Conservation (phyloP, 768 basidiomycete species). For the Mycena rebaudengoi region DNA sequence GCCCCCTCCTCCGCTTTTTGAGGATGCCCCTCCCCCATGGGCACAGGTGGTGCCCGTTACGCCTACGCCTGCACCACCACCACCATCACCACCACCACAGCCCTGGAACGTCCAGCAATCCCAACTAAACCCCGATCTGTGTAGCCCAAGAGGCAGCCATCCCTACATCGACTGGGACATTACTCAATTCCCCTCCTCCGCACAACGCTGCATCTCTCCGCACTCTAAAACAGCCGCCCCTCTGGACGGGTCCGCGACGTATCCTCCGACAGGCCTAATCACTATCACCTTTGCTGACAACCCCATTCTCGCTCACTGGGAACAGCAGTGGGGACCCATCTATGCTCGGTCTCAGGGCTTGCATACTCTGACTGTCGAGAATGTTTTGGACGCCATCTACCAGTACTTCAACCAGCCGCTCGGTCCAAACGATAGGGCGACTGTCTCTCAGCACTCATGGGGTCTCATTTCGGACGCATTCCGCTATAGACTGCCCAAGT, state of each 20-base stretch:
- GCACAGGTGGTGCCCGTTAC: too few relatives aligned
- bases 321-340: constrained; percentile 10
- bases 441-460: not conserved
- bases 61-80: too few relatives aligned
- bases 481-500: not conserved
- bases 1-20: too few relatives aligned
- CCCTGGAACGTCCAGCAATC: too few relatives aligned
- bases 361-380: constrained; percentile 33
- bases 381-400: constrained; percentile 46
- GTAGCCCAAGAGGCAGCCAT: too few relatives aligned
- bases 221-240: not conserved
- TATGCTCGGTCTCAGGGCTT: not conserved
- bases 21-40: too few relatives aligned
- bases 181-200: too few relatives aligned
- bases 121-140: too few relatives aligned
- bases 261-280: not conserved
- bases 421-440: constrained; percentile 6
- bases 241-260: not conserved
- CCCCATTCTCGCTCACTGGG: not conserved
- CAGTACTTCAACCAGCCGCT: constrained; percentile 43
- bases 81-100: too few relatives aligned
- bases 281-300: constrained; percentile 8
- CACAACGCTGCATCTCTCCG: too few relatives aligned
- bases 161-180: too few relatives aligned
- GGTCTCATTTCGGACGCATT: not conserved